These are phyloP conservation scores for Verticillium isaacii DNA, from an alignment of 2,329 filamentous ascomycete species.

Conservation along the genomic window DNA sequence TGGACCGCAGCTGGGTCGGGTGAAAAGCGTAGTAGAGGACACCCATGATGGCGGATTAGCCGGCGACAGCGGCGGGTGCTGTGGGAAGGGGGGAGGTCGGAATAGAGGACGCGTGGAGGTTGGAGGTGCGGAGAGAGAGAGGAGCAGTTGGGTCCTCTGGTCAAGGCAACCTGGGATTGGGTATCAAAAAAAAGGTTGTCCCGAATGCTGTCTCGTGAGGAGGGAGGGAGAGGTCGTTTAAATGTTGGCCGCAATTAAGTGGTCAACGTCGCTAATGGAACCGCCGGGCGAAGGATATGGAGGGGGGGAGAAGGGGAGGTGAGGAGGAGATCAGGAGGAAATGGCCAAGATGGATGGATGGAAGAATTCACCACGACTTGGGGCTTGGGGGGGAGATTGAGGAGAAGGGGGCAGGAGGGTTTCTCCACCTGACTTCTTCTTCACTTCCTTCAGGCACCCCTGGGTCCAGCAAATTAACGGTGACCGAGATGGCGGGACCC, in stretches of 20 bases:
- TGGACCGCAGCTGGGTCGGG: conserved; percentile 71
- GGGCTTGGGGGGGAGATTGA: conserved; percentile 2
- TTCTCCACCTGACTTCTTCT: conserved; percentile 3
- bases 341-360: neutral
- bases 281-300: neutral
- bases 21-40: conserved; percentile 70
- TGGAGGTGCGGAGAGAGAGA: neutral
- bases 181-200: neutral
- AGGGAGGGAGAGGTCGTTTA: neutral
- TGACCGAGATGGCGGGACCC: conserved; percentile 2
- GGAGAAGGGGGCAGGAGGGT: conserved; percentile 1
- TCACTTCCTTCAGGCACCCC: neutral
- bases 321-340: neutral
- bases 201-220: neutral
- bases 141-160: neutral
- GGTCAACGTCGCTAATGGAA: neutral
- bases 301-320: neutral
- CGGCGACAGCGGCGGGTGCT: neutral
- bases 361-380: neutral
- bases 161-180: neutral
- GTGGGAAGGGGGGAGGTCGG: too few species aligned
- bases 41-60: conserved; percentile 43
- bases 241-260: neutral
- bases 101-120: neutral
- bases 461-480: neutral